Evolutionary conservation across 306 rosid species (phyloP), one percentile per base, ranked within the genome.

Genomic region (Begonia masoniana): DNA sequence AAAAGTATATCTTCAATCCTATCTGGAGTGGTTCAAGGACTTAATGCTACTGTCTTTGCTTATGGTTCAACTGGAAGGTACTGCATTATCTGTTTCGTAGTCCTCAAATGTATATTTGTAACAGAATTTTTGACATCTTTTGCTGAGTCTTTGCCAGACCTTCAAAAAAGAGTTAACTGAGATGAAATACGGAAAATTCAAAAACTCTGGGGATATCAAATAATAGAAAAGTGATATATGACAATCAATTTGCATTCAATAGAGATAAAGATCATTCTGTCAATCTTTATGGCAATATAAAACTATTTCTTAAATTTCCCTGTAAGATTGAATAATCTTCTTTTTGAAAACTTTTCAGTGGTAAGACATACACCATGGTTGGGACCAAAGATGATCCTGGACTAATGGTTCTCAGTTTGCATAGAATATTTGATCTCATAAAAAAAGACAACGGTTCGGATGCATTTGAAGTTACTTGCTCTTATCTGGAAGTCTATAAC

Each of bases 61-160:
- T 79, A 79, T 49, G 86, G 86, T 56, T 72, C 86, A 14, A 79
- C 86, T 9, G 86, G 86, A 63, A 79, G 86, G 86, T 79, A 79
- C 43, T 51, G 41, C 43, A 43, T 45, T 19, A 43, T 16, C 49
- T 50, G 58, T 57, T 51, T 13, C 12, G 43, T 43, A 15, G 43
- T 43, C 49, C 13, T 10, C 49, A 45, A 45, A 45, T 45, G n/a
- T n/a, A 45, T 45, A n/a, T n/a, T 45, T 26, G 36, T 26, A 26
- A 26, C 7, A 26, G 36, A 26, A 26, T 26, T 26, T 26, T 26
- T 26, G 7, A 31, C 39, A 31, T 31, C 7, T 4, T 31, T 7
- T 31, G 39, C 39, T 7, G 9, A 2, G 39, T 31, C 39, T 31
- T 31, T 31, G 4, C 39, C 39, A 31, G 39, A 31, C 39, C 9